Evolutionary conservation across 768 basidiomycete species (phyloP).

Genomic region (Kwoniella sp.): DNA sequence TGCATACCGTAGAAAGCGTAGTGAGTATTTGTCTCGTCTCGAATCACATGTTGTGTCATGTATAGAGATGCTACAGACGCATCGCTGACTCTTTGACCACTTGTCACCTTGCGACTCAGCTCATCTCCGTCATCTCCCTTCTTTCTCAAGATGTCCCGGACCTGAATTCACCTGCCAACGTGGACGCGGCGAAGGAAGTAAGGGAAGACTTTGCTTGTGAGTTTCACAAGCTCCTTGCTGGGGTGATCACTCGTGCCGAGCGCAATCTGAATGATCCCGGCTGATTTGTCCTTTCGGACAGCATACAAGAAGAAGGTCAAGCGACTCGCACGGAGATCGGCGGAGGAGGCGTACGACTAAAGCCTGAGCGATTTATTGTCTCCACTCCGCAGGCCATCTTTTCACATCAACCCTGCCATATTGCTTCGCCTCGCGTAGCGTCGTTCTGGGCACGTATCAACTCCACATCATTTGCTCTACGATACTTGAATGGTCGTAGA

Average conservation of each 20-base stretch:
- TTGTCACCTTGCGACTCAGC: no score
- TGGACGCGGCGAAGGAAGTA: constrained; percentile 75
- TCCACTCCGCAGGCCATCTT: no score
- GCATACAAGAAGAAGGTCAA: constrained; percentile 96
- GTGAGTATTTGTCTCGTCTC: constrained; percentile 61
- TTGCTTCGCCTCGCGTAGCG: neutral
- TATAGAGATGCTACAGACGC: neutral
- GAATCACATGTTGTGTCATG: no score
- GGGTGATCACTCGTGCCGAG: neutral
- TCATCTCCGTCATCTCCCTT: constrained; percentile 93
- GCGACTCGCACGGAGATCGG: constrained; percentile 78
- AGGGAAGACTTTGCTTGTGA: constrained; percentile 48
- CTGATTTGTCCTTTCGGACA: constrained; percentile 43
- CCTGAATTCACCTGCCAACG: constrained; percentile 90
- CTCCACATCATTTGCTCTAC: no score
- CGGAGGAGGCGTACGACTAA: constrained; percentile 82
- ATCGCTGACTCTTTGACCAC: constrained; percentile 3
- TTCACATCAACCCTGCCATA: no score
- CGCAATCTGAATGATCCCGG: neutral
- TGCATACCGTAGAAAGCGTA: constrained; percentile 95
- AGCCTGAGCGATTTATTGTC: neutral
- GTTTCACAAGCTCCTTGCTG: constrained; percentile 23
- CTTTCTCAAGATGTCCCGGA: constrained; percentile 89
- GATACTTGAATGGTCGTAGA: no score
- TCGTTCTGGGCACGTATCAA: neutral